Conservation (phyloP, 495 filamentous ascomycete genomes). For the Jackrogersella minutella region DNA sequence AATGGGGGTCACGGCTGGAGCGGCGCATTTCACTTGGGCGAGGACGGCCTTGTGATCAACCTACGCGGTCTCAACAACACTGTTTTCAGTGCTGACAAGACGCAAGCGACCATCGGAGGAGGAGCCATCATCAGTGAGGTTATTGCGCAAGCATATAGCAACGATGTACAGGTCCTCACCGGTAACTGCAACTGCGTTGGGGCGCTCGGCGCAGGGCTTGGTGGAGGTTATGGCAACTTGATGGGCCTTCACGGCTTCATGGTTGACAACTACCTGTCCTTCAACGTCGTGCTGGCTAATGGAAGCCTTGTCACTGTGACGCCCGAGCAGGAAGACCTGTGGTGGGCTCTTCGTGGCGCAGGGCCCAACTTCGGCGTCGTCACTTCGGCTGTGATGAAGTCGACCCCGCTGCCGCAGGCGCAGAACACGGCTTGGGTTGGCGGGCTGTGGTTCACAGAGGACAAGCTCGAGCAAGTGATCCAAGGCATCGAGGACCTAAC, state of each 20-base stretch:
- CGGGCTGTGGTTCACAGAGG: constrained; percentile 48
- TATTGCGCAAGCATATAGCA: constrained; percentile 1
- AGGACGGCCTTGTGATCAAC: constrained; percentile 18
- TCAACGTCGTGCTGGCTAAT: constrained; percentile 49
- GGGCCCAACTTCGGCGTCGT: constrained; percentile 62
- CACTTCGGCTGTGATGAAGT: constrained; percentile 48
- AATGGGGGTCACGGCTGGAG: constrained; percentile 20
- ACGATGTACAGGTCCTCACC: constrained; percentile 32
- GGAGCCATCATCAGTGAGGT: constrained; percentile 3
- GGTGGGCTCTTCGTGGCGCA: constrained; percentile 54
- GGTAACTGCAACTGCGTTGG: constrained; percentile 52
- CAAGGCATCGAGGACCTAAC: constrained; percentile 42
- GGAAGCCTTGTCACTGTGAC: constrained; percentile 44
- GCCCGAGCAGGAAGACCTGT: constrained; percentile 46
- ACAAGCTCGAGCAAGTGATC: constrained; percentile 41
- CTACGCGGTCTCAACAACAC: constrained; percentile 7
- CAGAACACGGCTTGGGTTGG: constrained; percentile 44
- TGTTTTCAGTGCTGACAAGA: not conserved
- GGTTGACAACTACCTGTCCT: constrained; percentile 37
- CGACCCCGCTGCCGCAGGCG: constrained; percentile 26
- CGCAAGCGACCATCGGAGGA: constrained; percentile 10
- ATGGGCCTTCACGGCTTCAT: constrained; percentile 16
- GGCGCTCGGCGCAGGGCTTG: constrained; percentile 57
- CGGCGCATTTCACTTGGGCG: not conserved
- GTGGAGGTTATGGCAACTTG: constrained; percentile 44